Conservation (phyloP, 1,139 yeast genomes). For the Geotrichum aggregatum region DNA sequence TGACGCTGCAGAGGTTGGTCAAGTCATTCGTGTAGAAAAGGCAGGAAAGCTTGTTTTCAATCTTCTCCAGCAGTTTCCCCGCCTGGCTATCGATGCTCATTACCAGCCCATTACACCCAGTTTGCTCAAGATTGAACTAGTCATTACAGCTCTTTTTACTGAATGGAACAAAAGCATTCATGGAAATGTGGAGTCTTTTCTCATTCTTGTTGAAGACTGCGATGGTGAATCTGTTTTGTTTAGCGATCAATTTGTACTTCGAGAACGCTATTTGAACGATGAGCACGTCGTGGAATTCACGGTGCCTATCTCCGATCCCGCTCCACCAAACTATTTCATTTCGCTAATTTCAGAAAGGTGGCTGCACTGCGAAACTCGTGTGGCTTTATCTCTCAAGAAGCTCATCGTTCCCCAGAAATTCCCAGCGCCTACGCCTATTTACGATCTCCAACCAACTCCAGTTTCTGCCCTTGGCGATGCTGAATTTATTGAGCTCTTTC, state of each 20-base stretch:
- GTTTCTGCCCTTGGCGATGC: conserved; percentile 46
- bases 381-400: conserved; percentile 56
- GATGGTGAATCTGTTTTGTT: conserved; percentile 73
- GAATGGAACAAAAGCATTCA: conserved; percentile 67
- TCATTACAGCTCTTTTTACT: conserved; percentile 61
- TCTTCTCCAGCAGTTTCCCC: conserved; percentile 69
- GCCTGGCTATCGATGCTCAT: conserved; percentile 51
- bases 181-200: conserved; percentile 61
- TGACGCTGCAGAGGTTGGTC: conserved; percentile 72
- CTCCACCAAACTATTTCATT: conserved; percentile 75
- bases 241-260: conserved; percentile 53
- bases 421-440: conserved; percentile 56
- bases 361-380: conserved; percentile 67
- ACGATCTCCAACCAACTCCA: conserved; percentile 51
- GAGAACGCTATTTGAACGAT: conserved; percentile 46
- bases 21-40: conserved; percentile 69
- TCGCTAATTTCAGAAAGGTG: conserved; percentile 74
- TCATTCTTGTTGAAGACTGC: conserved; percentile 73
- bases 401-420: conserved; percentile 64
- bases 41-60: conserved; percentile 61
- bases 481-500: conserved; percentile 42
- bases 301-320: conserved; percentile 54
- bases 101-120: conserved; percentile 76
- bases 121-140: conserved; percentile 61
- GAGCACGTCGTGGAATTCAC: conserved; percentile 63